Evolutionary conservation across 352 stramenopile genomes (phyloP).

Genomic region (Pythium utonaiense): DNA sequence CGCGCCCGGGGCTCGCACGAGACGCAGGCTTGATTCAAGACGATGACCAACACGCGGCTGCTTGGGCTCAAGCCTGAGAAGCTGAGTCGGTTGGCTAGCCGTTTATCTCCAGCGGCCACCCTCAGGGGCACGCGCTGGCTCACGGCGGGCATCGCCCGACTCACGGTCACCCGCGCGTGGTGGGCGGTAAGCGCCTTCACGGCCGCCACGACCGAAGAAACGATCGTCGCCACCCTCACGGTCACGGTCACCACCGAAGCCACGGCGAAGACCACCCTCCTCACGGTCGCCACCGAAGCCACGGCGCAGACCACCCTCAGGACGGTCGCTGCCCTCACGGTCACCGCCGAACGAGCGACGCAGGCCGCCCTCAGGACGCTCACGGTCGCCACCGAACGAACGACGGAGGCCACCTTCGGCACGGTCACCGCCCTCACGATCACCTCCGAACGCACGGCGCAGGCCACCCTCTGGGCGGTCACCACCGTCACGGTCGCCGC

Average conservation of each 20-base stretch:
- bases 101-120: constrained; percentile 67
- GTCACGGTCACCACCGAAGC: not conserved
- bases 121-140: constrained; percentile 43
- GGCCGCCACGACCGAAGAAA: constrained; percentile 39
- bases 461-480: constrained; percentile 31
- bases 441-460: constrained; percentile 13
- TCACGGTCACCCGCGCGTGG: constrained; percentile 31
- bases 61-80: not conserved
- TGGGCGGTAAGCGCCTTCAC: constrained; percentile 35
- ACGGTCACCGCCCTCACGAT: constrained; percentile 8
- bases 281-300: constrained; percentile 11
- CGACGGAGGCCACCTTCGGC: not conserved
- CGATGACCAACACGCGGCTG: not conserved
- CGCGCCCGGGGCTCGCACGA: not conserved
- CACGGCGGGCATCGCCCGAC: constrained; percentile 26
- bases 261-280: not conserved
- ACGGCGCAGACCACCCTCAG: not conserved
- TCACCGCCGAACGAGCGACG: constrained; percentile 16
- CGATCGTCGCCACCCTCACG: constrained; percentile 32
- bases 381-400: constrained; percentile 9
- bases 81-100: constrained; percentile 11
- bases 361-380: constrained; percentile 23
- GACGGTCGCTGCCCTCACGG: not conserved
- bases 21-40: constrained; percentile 1
- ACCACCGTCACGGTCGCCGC: constrained; percentile 27